A percentile compares a stretch with the other conserved stretches of the same genome.
These are phyloP conservation scores for Verticillium isaacii DNA, from an alignment of 2,329 filamentous ascomycete species.

Conservation along the genomic window DNA sequence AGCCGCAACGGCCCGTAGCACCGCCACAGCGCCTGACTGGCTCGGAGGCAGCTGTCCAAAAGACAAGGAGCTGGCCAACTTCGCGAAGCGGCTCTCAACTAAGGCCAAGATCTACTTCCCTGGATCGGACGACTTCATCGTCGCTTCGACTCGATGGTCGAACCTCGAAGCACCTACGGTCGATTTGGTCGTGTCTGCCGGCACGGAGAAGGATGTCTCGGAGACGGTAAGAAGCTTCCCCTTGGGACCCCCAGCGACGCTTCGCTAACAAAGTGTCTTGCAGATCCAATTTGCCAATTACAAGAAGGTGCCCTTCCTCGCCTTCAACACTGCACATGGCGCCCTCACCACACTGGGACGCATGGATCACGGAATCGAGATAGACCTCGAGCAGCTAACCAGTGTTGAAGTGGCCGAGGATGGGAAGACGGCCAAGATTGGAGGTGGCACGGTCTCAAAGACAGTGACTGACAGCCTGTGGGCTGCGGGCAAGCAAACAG, in stretches of 20 bases:
- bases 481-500: conserved; percentile 45
- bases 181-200: conserved; percentile 41
- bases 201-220: conserved; percentile 41
- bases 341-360: conserved; percentile 41
- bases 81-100: conserved; percentile 28
- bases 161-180: conserved; percentile 33
- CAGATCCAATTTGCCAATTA: conserved; percentile 38
- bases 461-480: conserved; percentile 42
- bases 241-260: neutral
- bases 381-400: conserved; percentile 39
- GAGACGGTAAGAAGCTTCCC: conserved; percentile 32
- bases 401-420: conserved; percentile 35
- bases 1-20: conserved; percentile 13
- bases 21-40: conserved; percentile 7
- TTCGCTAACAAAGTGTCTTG: neutral
- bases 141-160: conserved; percentile 40
- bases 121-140: conserved; percentile 31
- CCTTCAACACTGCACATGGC: conserved; percentile 48
- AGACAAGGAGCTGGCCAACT: conserved; percentile 15
- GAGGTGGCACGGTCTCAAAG: conserved; percentile 42
- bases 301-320: conserved; percentile 43
- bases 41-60: conserved; percentile 12
- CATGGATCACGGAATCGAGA: conserved; percentile 45
- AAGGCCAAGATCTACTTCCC: conserved; percentile 36
- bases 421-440: conserved; percentile 39